Evolutionary conservation across 139 green algal genomes (phyloP).

Genomic region (Dunaliella primolecta): DNA sequence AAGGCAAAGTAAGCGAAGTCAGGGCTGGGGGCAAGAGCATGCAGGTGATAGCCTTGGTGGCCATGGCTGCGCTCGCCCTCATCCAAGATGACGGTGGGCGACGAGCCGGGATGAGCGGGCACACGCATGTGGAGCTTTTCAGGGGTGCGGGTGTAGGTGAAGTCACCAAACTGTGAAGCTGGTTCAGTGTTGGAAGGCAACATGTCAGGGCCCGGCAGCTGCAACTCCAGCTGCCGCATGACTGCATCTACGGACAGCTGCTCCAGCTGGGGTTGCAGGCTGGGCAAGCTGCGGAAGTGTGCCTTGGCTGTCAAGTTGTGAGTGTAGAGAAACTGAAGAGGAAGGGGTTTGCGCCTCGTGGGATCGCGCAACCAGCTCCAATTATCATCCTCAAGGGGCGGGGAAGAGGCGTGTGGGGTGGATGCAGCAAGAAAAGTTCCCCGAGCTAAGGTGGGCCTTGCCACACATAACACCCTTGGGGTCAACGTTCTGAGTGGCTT

Average conservation of each 20-base stretch:
- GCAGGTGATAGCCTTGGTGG: background rate
- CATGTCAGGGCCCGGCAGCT: background rate
- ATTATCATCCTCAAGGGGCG: no score
- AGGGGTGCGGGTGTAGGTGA: background rate
- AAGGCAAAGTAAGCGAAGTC: constrained; percentile 10
- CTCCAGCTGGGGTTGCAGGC: background rate
- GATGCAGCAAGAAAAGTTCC: no score
- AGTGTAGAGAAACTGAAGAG: background rate
- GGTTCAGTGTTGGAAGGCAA: no score
- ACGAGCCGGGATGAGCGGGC: background rate
- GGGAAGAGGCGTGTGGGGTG: no score
- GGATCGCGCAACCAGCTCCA: background rate
- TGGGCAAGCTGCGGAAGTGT: background rate
- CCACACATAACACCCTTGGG: no score
- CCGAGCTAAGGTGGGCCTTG: no score
- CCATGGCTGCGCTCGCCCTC: background rate
- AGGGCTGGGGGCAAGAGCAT: constrained; percentile 21
- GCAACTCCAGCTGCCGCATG: background rate
- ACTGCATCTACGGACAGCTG: background rate
- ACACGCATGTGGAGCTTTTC: background rate
- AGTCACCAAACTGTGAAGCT: background rate
- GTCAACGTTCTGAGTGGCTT: no score
- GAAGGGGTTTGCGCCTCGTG: background rate
- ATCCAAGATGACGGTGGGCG: constrained; percentile 5
- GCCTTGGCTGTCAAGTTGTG: background rate